Evolutionary conservation across 176 grass and related monocot species (phyloP), one percentile per base, ranked within the genome.

Genomic region (Echinochloa phyllopogon): DNA sequence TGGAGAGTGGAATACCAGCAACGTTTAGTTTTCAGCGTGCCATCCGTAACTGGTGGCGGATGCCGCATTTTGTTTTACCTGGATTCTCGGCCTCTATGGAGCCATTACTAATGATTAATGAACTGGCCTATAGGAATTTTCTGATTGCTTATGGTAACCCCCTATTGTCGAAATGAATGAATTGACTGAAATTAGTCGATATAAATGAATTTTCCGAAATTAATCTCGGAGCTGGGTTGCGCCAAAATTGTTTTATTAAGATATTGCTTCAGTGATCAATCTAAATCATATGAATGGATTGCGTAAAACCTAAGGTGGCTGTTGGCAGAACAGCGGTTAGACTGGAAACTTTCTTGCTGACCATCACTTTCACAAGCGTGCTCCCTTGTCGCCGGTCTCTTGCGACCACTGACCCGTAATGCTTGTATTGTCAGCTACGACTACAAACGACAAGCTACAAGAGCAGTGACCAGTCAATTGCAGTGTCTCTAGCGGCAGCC

Each of bases 261-360:
- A 20, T 56, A 42, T 12, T 47, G 6, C 25, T 23, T 47, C 21
- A 2, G 27, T 15, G 4, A 5, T 27, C 21, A 6, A 3, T 48
- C 1, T 29, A 50, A 13, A 3, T 77, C 53, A 62, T 72, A 61
- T 62, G 21, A 72, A 52, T 40, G 33, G 52, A 44, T 52, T 74
- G 58, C 3, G 29, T 42, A 17, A 53, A 33, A 64, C 58, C 69
- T 38, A 37, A 16, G 65, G 42, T 27, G 38, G n/a, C 56, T 48
- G 51, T 29, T 50, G 25, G 9, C 10, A 58, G 1, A 6, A 27
- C 15, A 10, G 4, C 48, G 40, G 12, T 55, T 76, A 38, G 87
- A 75, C 76, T 11, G 5, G 70, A 81, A 76, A 20, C 48, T 66
- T 85, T 75, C 70, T 55, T 62, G 69, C 21, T 89, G 82, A 85